A percentile compares a stretch with the other conserved stretches of the same genome.
These are phyloP conservation scores for Drechmeria coniospora DNA, from an alignment of 2,329 filamentous ascomycete genomes.

Conservation along the genomic window DNA sequence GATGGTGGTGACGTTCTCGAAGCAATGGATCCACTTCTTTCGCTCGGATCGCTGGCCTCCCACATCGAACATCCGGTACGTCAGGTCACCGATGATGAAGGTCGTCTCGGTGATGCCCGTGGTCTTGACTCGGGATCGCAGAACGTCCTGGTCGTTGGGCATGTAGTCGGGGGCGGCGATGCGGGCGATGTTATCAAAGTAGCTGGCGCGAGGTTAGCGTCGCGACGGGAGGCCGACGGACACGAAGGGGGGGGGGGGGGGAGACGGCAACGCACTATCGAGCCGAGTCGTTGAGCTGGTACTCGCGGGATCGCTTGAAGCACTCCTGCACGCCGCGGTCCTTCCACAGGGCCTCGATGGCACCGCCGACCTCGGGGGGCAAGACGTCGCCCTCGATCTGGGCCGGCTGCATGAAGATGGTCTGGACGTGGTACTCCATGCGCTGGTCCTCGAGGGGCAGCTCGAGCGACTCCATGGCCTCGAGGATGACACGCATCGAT, in stretches of 20 bases:
- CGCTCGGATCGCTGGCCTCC: conserved; percentile 90
- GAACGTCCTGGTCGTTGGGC: conserved; percentile 87
- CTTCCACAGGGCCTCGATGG: conserved; percentile 86
- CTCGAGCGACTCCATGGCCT: conserved; percentile 54
- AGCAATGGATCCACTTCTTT: conserved; percentile 99
- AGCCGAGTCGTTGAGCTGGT: conserved; percentile 90
- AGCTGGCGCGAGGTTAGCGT: conserved; percentile 41
- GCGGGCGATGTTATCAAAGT: conserved; percentile 88
- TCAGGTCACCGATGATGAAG: conserved; percentile 87
- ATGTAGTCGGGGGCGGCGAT: conserved; percentile 87
- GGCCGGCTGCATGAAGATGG: conserved; percentile 95
- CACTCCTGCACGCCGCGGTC: conserved; percentile 86
- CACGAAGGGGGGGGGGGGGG: background rate
- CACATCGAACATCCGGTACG: conserved; percentile 95
- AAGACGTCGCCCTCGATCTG: conserved; percentile 93
- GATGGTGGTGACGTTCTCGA: conserved; percentile 94
- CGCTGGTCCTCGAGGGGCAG: conserved; percentile 80
- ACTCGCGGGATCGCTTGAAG: conserved; percentile 90
- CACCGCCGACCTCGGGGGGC: conserved; percentile 84
- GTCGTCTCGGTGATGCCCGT: conserved; percentile 95
- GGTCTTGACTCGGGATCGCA: conserved; percentile 92
- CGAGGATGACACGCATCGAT: conserved; percentile 54
- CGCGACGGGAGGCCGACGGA: background rate
- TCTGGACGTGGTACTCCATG: conserved; percentile 95
- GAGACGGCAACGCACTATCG: conserved; percentile 70